Evolutionary conservation across 2,329 filamentous ascomycete genomes (phyloP).

Genomic region (Calonectria fujianensis): DNA sequence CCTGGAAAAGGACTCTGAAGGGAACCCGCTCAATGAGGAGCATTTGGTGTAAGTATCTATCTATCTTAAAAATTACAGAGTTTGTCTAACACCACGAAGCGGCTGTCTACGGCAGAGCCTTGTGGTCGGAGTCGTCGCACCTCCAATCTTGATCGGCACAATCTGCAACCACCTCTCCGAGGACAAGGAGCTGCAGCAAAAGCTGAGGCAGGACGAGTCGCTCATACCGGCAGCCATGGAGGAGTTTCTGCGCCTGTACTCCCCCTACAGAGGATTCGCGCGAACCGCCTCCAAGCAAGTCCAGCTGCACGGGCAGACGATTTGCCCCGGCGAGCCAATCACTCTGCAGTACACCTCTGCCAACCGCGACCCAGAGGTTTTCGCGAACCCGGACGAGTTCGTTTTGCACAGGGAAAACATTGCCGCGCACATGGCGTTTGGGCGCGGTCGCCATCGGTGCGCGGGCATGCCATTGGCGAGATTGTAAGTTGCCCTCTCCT

Average conservation of each 20-base stretch:
- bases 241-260: slow-evolving; percentile 11
- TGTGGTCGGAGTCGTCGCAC: slow-evolving; percentile 6
- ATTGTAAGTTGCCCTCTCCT: background rate
- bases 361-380: slow-evolving; percentile 13
- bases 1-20: background rate
- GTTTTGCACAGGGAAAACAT: slow-evolving; percentile 5
- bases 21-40: slow-evolving; percentile 10
- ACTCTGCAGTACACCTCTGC: slow-evolving; percentile 3
- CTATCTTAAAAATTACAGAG: background rate
- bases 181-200: slow-evolving; percentile 12
- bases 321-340: background rate
- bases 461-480: slow-evolving; percentile 13
- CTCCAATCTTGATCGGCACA: slow-evolving; percentile 6
- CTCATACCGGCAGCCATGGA: slow-evolving; percentile 16
- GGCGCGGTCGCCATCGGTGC: slow-evolving; percentile 4
- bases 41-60: slow-evolving; percentile 4
- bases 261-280: slow-evolving; percentile 16
- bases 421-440: slow-evolving; percentile 11
- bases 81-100: background rate
- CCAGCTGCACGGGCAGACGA: slow-evolving; percentile 1
- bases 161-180: slow-evolving; percentile 15
- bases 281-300: slow-evolving; percentile 3
- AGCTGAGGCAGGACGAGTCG: background rate
- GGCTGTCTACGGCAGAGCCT: slow-evolving; percentile 17
- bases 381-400: background rate